phyloP scores from a whole-genome alignment of 192 early-diverging fungal genomes.

The Gaertneriomyces sp. region DNA sequence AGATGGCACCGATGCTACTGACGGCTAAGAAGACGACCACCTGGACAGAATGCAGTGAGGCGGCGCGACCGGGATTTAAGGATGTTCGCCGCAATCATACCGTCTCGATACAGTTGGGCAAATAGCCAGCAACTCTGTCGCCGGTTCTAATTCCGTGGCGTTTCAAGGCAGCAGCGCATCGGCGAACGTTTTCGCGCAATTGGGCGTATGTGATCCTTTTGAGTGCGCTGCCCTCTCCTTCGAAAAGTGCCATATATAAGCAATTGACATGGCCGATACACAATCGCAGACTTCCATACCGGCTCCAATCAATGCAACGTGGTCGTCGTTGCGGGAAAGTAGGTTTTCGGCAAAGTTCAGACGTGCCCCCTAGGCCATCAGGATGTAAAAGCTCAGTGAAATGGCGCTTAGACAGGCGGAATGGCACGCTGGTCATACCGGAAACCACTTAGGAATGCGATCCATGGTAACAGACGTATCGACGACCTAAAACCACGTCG shows the following conservation, averaged over 20 bases:
- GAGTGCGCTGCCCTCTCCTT: conserved; percentile 45
- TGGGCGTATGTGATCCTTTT: conserved; percentile 63
- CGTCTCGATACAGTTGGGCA: conserved; percentile 82
- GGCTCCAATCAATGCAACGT: conserved; percentile 35
- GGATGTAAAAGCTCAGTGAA: background rate
- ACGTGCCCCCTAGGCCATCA: conserved; percentile 46
- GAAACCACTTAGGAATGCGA: conserved; percentile 87
- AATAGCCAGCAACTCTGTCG: conserved; percentile 84
- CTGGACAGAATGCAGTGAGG: conserved; percentile 4
- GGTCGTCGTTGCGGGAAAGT: conserved; percentile 51
- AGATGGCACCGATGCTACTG: conserved; percentile 82
- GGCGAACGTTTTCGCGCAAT: conserved; percentile 66
- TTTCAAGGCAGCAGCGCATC: conserved; percentile 70
- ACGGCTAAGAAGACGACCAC: conserved; percentile 37
- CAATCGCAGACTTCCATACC: conserved; percentile 3
- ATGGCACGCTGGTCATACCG: conserved; percentile 16
- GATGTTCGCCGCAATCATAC: conserved; percentile 12
- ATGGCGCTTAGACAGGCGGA: background rate
- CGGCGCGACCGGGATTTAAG: background rate
- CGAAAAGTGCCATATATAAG: background rate
- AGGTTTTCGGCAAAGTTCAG: conserved; percentile 95
- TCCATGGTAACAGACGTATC: conserved; percentile 75
- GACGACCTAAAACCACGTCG: conserved; percentile 47
- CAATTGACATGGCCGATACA: background rate
- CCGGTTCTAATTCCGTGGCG: conserved; percentile 66